Conservation (phyloP, 768 basidiomycete species). For the Trametes cingulata region DNA sequence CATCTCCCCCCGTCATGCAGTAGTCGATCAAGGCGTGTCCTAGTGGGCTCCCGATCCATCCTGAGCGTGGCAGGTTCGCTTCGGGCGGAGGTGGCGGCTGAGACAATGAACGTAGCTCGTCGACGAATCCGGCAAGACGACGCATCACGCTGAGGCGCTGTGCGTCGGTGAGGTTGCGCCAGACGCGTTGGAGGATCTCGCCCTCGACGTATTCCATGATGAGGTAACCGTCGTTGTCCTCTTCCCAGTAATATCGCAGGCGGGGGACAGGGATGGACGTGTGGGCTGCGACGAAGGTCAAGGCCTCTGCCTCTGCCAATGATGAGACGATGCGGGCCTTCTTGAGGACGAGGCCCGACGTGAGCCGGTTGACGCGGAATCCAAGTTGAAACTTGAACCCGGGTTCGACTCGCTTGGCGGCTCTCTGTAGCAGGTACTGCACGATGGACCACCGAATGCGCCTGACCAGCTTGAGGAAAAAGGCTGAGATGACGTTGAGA, state of each 20-base stretch:
- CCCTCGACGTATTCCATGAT: slow-evolving; percentile 11
- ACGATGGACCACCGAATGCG: too few species aligned
- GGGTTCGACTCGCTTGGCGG: too few species aligned
- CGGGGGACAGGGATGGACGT: slow-evolving; percentile 20
- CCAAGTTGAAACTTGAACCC: too few species aligned
- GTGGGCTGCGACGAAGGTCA: slow-evolving; percentile 9
- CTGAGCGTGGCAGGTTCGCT: background rate
- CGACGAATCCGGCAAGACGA: background rate
- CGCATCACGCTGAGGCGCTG: background rate
- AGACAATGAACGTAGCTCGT: slow-evolving; percentile 2
- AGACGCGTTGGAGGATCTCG: slow-evolving; percentile 1
- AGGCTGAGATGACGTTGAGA: too few species aligned
- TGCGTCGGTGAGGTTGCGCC: background rate
- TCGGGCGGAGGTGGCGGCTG: background rate
- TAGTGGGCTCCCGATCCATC: background rate
- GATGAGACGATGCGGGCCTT: background rate
- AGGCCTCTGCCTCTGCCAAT: slow-evolving; percentile 8
- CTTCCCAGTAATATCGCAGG: background rate
- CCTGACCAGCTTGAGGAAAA: too few species aligned
- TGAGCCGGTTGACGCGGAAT: background rate
- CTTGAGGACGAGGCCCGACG: background rate
- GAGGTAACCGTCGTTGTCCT: background rate
- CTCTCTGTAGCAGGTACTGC: too few species aligned
- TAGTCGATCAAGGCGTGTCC: slow-evolving; percentile 1
- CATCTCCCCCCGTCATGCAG: background rate